Conservation (phyloP, 1,284 basidiomycete genomes). For the Apiotrichum montevideense region DNA sequence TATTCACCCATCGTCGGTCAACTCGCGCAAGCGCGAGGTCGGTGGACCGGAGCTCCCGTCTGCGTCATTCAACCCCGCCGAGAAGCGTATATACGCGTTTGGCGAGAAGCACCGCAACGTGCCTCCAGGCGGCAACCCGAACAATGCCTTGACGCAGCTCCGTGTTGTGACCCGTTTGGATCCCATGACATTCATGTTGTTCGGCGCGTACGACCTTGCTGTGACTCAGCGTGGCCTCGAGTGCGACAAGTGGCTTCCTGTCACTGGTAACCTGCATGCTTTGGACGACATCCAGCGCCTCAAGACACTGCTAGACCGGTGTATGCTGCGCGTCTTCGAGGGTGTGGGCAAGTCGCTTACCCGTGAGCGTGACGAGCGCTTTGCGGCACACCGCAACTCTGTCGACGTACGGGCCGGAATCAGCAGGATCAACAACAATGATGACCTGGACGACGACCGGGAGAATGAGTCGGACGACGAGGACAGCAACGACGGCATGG, state of each 20-base stretch:
- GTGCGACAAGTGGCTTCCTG: constrained; percentile 87
- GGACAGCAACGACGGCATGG: constrained; percentile 48
- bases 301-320: constrained; percentile 73
- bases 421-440: constrained; percentile 21
- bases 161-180: constrained; percentile 81
- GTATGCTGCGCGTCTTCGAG: constrained; percentile 86
- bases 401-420: constrained; percentile 20
- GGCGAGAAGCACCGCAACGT: constrained; percentile 74
- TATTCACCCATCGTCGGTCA: constrained; percentile 84
- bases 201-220: constrained; percentile 75
- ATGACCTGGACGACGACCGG: constrained; percentile 40
- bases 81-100: constrained; percentile 79
- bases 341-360: constrained; percentile 56
- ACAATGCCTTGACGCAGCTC: constrained; percentile 48
- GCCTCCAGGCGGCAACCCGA: constrained; percentile 32
- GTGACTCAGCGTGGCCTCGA: constrained; percentile 65
- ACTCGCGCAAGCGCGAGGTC: constrained; percentile 62
- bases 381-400: constrained; percentile 12
- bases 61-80: constrained; percentile 48
- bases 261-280: constrained; percentile 68
- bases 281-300: constrained; percentile 80
- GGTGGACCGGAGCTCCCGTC: constrained; percentile 49
- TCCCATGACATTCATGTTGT: constrained; percentile 84
- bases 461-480: constrained; percentile 56
- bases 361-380: constrained; percentile 28